Base-by-base conservation (phyloP, 495 filamentous ascomycete species). In the Aspergillus sparsus region DNA sequence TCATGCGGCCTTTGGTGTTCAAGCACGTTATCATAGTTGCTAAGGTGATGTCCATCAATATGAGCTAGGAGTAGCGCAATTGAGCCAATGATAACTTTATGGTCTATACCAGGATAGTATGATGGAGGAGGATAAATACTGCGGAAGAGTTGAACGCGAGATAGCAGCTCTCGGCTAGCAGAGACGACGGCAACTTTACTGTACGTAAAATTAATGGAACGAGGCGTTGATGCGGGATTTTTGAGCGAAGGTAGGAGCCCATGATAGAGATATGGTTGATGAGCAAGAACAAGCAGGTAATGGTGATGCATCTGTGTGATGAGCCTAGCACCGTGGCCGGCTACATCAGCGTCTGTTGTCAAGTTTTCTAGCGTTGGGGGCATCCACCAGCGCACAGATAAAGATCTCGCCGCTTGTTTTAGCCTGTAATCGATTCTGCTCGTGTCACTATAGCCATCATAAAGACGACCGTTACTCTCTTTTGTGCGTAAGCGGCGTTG, bases 51-150 rank as follows among this genome's bases (percentile, higher is more conserved):
- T 57, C 65, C 69, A 13, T 73, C 66, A 16, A 82, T 64, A 47
- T 81, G 72, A 15, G 74, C 68, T n/a, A 83, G 68, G 3, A 81
- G 61, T 15, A 84, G 67, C 6, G 78, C 57, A 4, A 79, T 66
- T 16, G 78, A 71, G 4, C 73, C 71, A 0, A 71, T 76, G 66
- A 83, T 83, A 15, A 65, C 79, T 59, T 82, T 74, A 49, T 81
- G 82, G 56, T 84, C 82, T 13, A 80, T 60, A 3, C 76, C 66
- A 32, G 80, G 78, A 68, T 79, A 83, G 53, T 76, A 65, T 42
- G 71, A 69, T n/a, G 71, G 66, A 7, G 42, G 7, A n/a, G 64
- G 64, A 35, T 65, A 66, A 16, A 63, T 61, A 18, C 66, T 63
- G 4, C 82, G 76, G 34, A 82, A 53, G 12, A 58, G 27, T 31